Conservation (phyloP, 164 flowering plant genomes). For the Stephania japonica region DNA sequence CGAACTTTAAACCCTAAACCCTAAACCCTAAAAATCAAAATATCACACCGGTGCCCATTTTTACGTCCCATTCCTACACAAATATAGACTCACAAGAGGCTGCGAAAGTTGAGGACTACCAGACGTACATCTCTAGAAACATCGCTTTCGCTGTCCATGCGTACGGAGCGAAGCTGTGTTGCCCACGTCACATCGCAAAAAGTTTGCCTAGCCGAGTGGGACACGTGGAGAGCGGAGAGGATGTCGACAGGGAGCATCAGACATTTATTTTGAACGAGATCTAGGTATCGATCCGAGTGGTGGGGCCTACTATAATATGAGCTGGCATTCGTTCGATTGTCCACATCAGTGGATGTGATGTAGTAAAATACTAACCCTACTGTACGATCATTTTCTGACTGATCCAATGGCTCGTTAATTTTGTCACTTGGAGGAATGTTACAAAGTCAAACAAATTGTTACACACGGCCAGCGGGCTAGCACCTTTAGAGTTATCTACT, state of each 20-base stretch:
- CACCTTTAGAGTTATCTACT: too few relatives aligned
- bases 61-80: too few relatives aligned
- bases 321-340: not conserved
- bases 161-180: not conserved
- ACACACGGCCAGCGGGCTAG: too few relatives aligned
- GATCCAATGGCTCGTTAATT: not conserved
- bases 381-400: not conserved
- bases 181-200: not conserved
- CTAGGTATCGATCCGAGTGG: not conserved
- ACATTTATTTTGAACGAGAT: not conserved
- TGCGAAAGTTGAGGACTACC: not conserved
- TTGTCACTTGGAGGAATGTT: not conserved
- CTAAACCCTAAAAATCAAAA: too few relatives aligned
- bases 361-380: not conserved
- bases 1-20: too few relatives aligned
- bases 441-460: too few relatives aligned
- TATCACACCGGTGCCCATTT: too few relatives aligned
- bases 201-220: not conserved
- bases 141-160: not conserved
- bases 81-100: not conserved
- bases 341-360: not conserved
- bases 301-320: not conserved
- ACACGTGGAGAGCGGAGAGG: too few relatives aligned
- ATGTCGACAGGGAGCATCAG: not conserved
- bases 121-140: not conserved